A percentile compares a stretch with the other conserved stretches of the same genome.
phyloP scores from a whole-genome alignment of 306 rosid genomes.

The Cucumis cinereus region DNA sequence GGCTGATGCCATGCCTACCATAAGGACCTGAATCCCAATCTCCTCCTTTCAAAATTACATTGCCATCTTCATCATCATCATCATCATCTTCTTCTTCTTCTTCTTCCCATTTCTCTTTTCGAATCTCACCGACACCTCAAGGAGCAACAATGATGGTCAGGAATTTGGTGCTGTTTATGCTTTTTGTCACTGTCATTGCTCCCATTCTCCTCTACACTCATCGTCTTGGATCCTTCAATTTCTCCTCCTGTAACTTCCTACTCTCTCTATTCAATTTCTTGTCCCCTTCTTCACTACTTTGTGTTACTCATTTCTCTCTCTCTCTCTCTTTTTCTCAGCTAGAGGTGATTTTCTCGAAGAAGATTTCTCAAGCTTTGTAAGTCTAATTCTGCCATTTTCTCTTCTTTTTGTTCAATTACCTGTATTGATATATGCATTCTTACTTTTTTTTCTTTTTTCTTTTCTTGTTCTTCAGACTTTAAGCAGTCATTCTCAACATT shows the following conservation, averaged over 20 bases:
- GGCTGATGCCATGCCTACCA: background rate
- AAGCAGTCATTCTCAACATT: constrained; percentile 43
- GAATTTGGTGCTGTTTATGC: constrained; percentile 55
- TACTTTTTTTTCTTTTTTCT: background rate
- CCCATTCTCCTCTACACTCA: constrained; percentile 81
- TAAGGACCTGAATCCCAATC: background rate
- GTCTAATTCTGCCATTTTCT: constrained; percentile 6
- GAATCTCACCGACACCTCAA: background rate
- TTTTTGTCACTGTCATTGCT: constrained; percentile 71
- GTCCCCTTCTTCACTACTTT: background rate
- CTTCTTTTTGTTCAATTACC: background rate
- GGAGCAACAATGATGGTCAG: constrained; percentile 41
- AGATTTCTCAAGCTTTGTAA: constrained; percentile 58
- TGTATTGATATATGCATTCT: background rate
- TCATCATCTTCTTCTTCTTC: background rate
- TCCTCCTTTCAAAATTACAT: background rate
- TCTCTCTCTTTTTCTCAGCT: constrained; percentile 19
- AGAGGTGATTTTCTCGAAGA: constrained; percentile 51
- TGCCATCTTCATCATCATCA: background rate
- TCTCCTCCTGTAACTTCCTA: constrained; percentile 42
- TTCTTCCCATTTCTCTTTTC: background rate
- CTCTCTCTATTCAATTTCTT: background rate
- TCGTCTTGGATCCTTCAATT: constrained; percentile 58
- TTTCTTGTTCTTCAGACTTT: constrained; percentile 28
- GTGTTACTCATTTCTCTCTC: background rate